Conservation (phyloP, 2,329 filamentous ascomycete species). For the Fusarium compactum region DNA sequence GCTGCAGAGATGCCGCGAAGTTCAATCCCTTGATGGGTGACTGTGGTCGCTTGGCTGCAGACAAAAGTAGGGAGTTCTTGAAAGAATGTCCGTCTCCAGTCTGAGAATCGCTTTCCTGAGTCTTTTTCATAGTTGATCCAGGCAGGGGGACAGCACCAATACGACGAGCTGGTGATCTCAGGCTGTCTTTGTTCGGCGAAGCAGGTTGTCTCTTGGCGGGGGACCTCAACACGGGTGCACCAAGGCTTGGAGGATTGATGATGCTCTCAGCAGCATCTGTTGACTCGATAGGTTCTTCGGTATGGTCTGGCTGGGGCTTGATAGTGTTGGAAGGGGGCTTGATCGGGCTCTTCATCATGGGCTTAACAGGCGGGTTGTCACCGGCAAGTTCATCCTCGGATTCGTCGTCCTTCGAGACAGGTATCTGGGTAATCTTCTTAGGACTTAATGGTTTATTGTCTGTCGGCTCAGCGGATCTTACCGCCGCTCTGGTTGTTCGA, state of each 20-base stretch:
- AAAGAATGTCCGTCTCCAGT: slow-evolving; percentile 49
- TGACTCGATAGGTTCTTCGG: slow-evolving; percentile 38
- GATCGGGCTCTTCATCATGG: slow-evolving; percentile 67
- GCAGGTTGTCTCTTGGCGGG: slow-evolving; percentile 67
- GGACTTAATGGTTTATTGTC: slow-evolving; percentile 69
- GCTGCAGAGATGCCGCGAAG: slow-evolving; percentile 43
- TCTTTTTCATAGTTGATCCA: slow-evolving; percentile 50
- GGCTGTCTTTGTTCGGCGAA: slow-evolving; percentile 66
- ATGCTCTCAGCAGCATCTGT: slow-evolving; percentile 49
- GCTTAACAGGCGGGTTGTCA: slow-evolving; percentile 63
- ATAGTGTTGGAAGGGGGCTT: slow-evolving; percentile 57
- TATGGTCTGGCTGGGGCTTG: slow-evolving; percentile 20
- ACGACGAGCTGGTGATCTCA: slow-evolving; percentile 68
- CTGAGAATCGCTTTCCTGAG: slow-evolving; percentile 21
- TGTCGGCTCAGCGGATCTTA: slow-evolving; percentile 50
- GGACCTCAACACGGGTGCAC: slow-evolving; percentile 60
- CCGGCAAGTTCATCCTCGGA: slow-evolving; percentile 72
- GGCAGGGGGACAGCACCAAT: slow-evolving; percentile 50
- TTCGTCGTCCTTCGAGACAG: slow-evolving; percentile 59
- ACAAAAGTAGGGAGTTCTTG: slow-evolving; percentile 61
- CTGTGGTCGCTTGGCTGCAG: slow-evolving; percentile 64
- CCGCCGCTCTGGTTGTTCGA: slow-evolving; percentile 53
- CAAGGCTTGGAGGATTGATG: slow-evolving; percentile 53
- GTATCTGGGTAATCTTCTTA: slow-evolving; percentile 73
- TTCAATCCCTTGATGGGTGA: slow-evolving; percentile 58